These are phyloP conservation scores for Sporothrix pallida DNA, from an alignment of 2,329 filamentous ascomycete species.

Conservation along the genomic window DNA sequence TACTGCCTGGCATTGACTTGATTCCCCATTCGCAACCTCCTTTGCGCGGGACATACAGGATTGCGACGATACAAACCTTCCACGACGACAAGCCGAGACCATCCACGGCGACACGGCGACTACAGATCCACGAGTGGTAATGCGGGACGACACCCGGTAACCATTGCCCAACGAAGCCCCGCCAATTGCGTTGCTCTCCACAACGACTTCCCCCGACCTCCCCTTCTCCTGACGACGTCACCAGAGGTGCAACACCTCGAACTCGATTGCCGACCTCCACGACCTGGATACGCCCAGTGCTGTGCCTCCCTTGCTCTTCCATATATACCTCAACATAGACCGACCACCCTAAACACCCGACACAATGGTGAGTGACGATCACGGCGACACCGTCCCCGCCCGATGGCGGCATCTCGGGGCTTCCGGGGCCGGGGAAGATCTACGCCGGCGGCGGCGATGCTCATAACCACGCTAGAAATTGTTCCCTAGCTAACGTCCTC, in stretches of 20 bases:
- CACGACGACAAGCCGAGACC: background rate
- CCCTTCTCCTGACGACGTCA: constrained; percentile 10
- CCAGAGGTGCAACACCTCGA: constrained; percentile 16
- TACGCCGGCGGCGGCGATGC: background rate
- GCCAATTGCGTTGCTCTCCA: background rate
- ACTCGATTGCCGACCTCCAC: background rate
- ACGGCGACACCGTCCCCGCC: background rate
- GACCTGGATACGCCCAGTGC: too few relatives aligned
- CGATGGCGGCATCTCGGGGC: background rate
- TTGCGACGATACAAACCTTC: constrained; percentile 1
- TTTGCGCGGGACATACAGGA: constrained; percentile 1
- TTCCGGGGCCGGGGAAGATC: background rate
- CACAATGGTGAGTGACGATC: constrained; percentile 19
- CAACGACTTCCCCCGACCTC: background rate
- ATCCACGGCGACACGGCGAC: constrained; percentile 1
- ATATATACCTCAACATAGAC: background rate
- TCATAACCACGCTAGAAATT: background rate
- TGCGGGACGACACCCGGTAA: constrained; percentile 24
- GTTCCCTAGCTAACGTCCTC: too few relatives aligned
- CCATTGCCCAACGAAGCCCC: constrained; percentile 7
- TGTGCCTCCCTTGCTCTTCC: background rate
- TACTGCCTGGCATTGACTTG: constrained; percentile 10
- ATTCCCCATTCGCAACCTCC: constrained; percentile 14
- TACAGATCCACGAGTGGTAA: constrained; percentile 11
- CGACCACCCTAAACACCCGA: background rate